Evolutionary conservation across 2,329 filamentous ascomycete species (phyloP), one percentile per base, ranked within the genome.

Genomic region (Phialophora verrucosa): DNA sequence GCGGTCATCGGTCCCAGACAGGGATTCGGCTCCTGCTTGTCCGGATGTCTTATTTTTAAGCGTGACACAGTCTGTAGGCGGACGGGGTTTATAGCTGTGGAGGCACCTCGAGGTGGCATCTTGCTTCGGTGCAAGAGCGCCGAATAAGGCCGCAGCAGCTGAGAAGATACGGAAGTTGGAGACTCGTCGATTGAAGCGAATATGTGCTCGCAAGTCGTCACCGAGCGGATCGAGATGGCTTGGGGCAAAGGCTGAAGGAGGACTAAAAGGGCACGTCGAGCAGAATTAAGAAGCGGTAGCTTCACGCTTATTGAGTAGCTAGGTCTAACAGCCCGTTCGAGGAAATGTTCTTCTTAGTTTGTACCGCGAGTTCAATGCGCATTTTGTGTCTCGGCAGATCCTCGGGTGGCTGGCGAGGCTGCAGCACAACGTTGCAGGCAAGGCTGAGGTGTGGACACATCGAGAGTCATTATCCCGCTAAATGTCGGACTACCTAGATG

Each of bases 1-100:
- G 86, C 85, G 59, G 83, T 84, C 89, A 91, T 91, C 53, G 88
- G 81, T 17, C 84, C 83, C 58, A 89, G 76, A 74, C 89, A 91
- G 62, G 88, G 86, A 75, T 90, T 90, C 69, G 80, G 78, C 73
- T 88, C 83, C 70, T 85, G 79, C 72, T 85, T 82, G 73, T 90
- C 88, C 58, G 89, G 88, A 71, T 85, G 83, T 71, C 86, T 84
- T 58, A 91, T 84, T 73, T 87, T 86, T 65, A 91, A 83, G 74
- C 88, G 76, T 62, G 76, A 73, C 68, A 82, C 79, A 65, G 80
- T 80, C 74, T 83, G 80, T 55, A 83, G 75, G 68, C 79, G 79
- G 67, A 82, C 75, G 32, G 80, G 78, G 71, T 79, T 80, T 60
- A 82, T 73, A 62, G 77, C 77, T 66, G 80, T 82, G n/a, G 79